Evolutionary conservation across 257 asterid species (phyloP), one percentile per base, ranked within the genome.

Genomic region (Thymus mandschuricus): DNA sequence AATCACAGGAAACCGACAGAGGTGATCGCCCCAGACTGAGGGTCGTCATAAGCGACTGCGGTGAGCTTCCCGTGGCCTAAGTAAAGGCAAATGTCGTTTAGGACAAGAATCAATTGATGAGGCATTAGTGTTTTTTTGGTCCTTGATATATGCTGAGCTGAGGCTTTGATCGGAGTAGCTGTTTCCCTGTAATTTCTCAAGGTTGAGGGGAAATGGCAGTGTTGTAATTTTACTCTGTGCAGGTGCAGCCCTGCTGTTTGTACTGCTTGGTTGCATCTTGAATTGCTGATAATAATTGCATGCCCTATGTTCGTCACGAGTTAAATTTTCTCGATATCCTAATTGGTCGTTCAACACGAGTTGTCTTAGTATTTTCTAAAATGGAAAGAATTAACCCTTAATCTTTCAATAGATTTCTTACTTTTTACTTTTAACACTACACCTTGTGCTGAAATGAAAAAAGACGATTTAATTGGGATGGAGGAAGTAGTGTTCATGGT

Each of bases 11-110:
- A 55, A 91, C 99, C 0, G 99, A 91, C 81, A 82, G 99, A 80
- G 99, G 97, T 46, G 99, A 94, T 70, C 93, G 95, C 27, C 99
- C 99, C 35, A 58, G 34, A 60, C 82, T 81, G 89, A 86, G 88
- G 85, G 97, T 94, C n/a, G 86, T 86, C 28, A 72, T 94, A 71
- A 91, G 96, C 69, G 99, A 94, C 2, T 89, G 87, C 27, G 99
- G 99, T 60, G 97, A 91, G 77, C 89, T 94, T 74, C 97, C 95
- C 15, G 79, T 86, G 30, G 97, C 79, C 28, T 89, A 68, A 86
- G 71, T 44, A 44, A 7, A 44, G 2, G 49, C 3, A 6, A 7
- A 34, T 4, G 38, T 9, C 38, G 34, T 43, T 56, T 60, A 50
- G 76, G 33, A 50, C 57, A 50, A 73, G 31, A 12, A 21, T 21